Conservation (phyloP, 2,329 filamentous ascomycete species). For the Thielaviopsis ethacetica region DNA sequence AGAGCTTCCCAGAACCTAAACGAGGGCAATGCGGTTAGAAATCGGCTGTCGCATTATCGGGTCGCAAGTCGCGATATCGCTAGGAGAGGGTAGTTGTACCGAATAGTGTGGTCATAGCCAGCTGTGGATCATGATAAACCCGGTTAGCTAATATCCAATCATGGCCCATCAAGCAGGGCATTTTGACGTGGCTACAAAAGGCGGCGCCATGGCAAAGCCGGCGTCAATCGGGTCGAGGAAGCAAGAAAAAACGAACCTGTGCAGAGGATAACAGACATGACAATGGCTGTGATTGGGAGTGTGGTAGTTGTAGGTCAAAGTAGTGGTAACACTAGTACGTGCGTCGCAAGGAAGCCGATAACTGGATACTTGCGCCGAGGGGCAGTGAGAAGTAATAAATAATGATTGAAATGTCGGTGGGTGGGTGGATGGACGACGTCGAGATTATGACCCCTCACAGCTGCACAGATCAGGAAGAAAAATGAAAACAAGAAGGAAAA, state of each 20-base stretch:
- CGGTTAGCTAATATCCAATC: not conserved
- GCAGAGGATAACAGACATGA: conserved; percentile 46
- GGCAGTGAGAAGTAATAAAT: not conserved
- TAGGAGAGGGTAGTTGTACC: conserved; percentile 21
- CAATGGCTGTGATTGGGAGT: not conserved
- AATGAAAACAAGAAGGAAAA: not conserved
- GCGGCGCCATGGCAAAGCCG: not conserved
- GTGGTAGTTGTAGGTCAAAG: not conserved
- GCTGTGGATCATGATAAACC: conserved; percentile 21
- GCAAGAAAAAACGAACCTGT: conserved; percentile 29
- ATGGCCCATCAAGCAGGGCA: not conserved
- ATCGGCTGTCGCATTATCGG: not conserved
- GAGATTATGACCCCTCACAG: not conserved
- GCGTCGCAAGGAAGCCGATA: not conserved
- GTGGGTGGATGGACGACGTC: not conserved
- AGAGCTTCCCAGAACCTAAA: conserved; percentile 92
- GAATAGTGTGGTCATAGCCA: conserved; percentile 47
- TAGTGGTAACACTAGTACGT: not conserved
- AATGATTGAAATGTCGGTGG: not conserved
- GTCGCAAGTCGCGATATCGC: not conserved
- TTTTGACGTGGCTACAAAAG: not conserved
- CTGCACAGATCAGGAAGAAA: not conserved
- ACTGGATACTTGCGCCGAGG: not conserved
- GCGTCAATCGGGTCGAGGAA: not conserved
- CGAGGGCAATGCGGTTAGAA: not conserved